Evolutionary conservation across 352 stramenopile species (phyloP).

Genomic region (Peronosclerospora sorghi): DNA sequence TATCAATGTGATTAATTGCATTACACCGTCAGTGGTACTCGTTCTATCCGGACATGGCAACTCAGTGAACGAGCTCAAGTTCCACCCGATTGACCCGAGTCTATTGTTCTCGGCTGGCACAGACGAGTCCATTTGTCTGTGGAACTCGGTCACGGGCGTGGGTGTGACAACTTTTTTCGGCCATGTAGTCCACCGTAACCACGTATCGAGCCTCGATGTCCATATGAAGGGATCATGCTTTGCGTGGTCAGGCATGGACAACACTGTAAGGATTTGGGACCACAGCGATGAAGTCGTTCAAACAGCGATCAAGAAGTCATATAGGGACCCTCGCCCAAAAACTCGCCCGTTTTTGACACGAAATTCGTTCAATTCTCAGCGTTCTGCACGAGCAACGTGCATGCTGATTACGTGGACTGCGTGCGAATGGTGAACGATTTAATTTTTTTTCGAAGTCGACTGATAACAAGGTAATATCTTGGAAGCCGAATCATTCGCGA

Average conservation of each 20-base stretch:
- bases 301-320: too few species aligned
- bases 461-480: conserved; percentile 85
- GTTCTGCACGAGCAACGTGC: conserved; percentile 87
- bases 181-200: conserved; percentile 82
- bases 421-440: conserved; percentile 64
- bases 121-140: conserved; percentile 88
- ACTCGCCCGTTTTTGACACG: conserved; percentile 67
- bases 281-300: conserved; percentile 66
- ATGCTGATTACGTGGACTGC: too few species aligned
- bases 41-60: conserved; percentile 85
- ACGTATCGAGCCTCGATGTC: conserved; percentile 84
- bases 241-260: conserved; percentile 87
- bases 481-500: conserved; percentile 81
- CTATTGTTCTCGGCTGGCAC: conserved; percentile 86
- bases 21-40: conserved; percentile 64
- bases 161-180: conserved; percentile 89
- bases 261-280: conserved; percentile 91
- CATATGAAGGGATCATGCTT: conserved; percentile 84
- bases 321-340: conserved; percentile 51
- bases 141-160: conserved; percentile 82
- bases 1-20: conserved; percentile 79
- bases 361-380: conserved; percentile 86
- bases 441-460: conserved; percentile 77
- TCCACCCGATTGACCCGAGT: conserved; percentile 82
- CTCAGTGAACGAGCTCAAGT: conserved; percentile 88